Conservation (phyloP, 257 asterid species). For the Solanum chilense region DNA sequence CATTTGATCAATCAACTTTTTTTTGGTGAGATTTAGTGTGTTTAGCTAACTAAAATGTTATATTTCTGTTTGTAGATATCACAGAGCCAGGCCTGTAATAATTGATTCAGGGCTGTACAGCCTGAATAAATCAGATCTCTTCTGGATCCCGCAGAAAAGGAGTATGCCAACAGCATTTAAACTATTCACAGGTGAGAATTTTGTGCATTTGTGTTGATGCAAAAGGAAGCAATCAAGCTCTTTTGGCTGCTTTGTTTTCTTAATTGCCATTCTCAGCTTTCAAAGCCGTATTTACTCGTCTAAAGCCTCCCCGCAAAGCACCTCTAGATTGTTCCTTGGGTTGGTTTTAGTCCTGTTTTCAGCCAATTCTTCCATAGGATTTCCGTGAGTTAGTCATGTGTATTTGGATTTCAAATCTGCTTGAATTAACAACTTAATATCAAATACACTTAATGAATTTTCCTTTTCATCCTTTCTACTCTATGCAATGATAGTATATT, state of each 20-base stretch:
- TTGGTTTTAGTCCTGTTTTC: background rate
- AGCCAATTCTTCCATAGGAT: background rate
- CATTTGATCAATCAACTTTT: background rate
- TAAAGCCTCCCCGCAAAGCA: background rate
- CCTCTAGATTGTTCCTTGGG: background rate
- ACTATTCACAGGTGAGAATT: conserved; percentile 53
- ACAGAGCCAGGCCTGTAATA: conserved; percentile 65
- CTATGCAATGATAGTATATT: background rate
- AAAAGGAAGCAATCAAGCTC: background rate
- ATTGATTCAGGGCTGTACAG: conserved; percentile 73
- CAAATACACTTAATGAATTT: background rate
- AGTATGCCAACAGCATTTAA: conserved; percentile 56
- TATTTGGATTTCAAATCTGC: background rate
- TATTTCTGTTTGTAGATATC: conserved; percentile 23
- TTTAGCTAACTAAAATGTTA: background rate
- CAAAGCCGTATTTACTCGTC: background rate
- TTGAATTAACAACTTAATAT: background rate
- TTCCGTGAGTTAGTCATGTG: background rate
- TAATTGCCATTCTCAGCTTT: background rate
- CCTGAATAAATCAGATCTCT: conserved; percentile 50
- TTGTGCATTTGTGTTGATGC: background rate
- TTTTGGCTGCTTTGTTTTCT: background rate
- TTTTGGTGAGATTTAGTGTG: background rate
- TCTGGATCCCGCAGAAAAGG: conserved; percentile 48
- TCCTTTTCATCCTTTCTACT: background rate